These are phyloP conservation scores for Trametes cinnabarina DNA, from an alignment of 768 basidiomycete genomes.

Conservation along the genomic window DNA sequence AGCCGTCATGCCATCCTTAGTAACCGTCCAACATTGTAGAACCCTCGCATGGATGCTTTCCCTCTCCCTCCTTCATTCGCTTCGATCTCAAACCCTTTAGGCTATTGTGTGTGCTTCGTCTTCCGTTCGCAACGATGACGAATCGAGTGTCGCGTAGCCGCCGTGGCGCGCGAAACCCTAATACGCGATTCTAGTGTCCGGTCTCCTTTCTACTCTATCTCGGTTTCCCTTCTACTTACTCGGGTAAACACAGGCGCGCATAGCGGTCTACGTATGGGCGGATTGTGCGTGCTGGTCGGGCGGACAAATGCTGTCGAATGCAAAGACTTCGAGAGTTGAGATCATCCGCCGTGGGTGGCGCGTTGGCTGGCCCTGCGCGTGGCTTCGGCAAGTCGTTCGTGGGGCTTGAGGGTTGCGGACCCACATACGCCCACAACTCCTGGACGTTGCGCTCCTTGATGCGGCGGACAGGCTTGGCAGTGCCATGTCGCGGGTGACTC, in stretches of 20 bases:
- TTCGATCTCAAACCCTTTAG: not conserved
- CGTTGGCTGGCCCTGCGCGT: no score
- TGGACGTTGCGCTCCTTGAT: not conserved
- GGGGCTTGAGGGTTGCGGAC: no score
- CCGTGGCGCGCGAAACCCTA: not conserved
- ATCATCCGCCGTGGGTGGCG: no score
- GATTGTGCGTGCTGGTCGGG: not conserved
- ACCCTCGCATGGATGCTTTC: conserved; percentile 11
- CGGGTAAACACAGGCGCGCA: not conserved
- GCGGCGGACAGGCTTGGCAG: not conserved
- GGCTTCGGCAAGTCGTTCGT: no score
- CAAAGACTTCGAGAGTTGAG: not conserved
- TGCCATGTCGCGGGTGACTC: not conserved
- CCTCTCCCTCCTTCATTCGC: conserved; percentile 7
- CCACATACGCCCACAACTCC: conserved; percentile 13
- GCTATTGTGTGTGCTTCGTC: not conserved
- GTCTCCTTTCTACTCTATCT: not conserved
- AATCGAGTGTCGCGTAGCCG: not conserved
- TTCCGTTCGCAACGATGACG: not conserved
- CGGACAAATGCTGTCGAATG: not conserved
- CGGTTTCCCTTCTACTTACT: not conserved
- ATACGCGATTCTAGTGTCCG: no score
- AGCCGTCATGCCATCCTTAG: conserved; percentile 7
- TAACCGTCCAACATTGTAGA: conserved; percentile 11
- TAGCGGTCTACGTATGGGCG: not conserved